These are phyloP conservation scores for Sisymbrium irio DNA, from an alignment of 345 rosid species.

Conservation along the genomic window DNA sequence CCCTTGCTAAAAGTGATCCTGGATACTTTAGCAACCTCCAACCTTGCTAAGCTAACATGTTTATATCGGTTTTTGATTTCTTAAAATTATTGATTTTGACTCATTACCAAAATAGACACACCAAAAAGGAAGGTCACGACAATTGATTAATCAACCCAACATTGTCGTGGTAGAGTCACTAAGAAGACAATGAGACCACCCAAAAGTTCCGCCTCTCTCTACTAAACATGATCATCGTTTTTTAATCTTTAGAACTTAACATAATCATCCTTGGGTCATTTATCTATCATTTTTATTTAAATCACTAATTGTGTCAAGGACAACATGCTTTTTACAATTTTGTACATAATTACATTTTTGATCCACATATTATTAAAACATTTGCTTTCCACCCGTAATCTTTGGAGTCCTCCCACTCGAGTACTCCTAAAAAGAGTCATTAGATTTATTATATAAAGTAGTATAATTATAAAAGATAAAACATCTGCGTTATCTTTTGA, in stretches of 20 bases:
- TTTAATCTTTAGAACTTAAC: too few relatives aligned
- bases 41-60: too few relatives aligned
- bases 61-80: too few relatives aligned
- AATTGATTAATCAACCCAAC: conserved; percentile 20
- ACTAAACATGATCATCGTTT: conserved; percentile 30
- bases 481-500: conserved; percentile 38
- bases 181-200: conserved; percentile 29
- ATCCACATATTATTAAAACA: conserved; percentile 17
- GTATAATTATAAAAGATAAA: conserved; percentile 6
- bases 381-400: conserved; percentile 25
- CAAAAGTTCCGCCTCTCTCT: conserved; percentile 1
- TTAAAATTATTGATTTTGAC: background rate
- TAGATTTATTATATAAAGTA: background rate
- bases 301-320: too few relatives aligned
- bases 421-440: background rate
- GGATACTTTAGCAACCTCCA: too few relatives aligned
- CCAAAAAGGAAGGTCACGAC: conserved; percentile 6
- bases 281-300: too few relatives aligned
- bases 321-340: background rate
- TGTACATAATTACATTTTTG: conserved; percentile 12
- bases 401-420: conserved; percentile 18
- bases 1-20: too few relatives aligned
- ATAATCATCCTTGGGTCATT: too few relatives aligned
- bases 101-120: background rate
- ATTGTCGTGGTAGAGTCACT: conserved; percentile 30